phyloP scores from a whole-genome alignment of 768 basidiomycete genomes.

The Leccinum obscurum region DNA sequence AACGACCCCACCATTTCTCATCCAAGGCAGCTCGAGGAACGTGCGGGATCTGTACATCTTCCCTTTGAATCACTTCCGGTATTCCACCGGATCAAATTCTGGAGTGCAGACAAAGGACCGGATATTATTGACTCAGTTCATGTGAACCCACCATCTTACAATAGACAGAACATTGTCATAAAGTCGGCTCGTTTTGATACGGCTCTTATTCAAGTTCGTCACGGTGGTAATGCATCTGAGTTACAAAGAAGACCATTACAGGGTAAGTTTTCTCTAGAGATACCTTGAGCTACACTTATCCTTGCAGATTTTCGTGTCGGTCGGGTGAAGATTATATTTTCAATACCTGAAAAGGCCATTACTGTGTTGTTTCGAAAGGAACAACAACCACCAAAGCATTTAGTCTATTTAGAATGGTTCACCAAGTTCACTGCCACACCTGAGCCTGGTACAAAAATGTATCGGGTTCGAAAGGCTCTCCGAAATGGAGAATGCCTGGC shows the following conservation, averaged over 20 bases:
- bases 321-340: not conserved
- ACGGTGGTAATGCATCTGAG: not conserved
- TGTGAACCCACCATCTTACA: not conserved
- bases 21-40: not conserved
- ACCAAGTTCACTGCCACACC: not conserved
- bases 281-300: not conserved
- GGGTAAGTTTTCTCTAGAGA: not conserved
- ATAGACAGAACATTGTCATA: too few relatives aligned
- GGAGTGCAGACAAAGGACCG: not conserved
- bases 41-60: not conserved
- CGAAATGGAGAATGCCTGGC: not conserved
- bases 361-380: not conserved
- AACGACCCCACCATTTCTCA: not conserved
- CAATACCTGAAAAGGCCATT: not conserved
- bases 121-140: not conserved
- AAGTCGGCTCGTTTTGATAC: not conserved
- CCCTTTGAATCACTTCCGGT: not conserved
- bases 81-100: not conserved
- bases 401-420: not conserved
- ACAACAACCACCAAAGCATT: not conserved
- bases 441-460: not conserved
- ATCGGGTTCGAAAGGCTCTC: not conserved
- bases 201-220: not conserved
- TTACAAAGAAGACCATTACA: not conserved
- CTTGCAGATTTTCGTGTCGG: not conserved